Percentiles rank a stretch among this genome's conserved stretches.
phyloP scores from a whole-genome alignment of 2,329 filamentous ascomycete species.

The Xylaria sp. region DNA sequence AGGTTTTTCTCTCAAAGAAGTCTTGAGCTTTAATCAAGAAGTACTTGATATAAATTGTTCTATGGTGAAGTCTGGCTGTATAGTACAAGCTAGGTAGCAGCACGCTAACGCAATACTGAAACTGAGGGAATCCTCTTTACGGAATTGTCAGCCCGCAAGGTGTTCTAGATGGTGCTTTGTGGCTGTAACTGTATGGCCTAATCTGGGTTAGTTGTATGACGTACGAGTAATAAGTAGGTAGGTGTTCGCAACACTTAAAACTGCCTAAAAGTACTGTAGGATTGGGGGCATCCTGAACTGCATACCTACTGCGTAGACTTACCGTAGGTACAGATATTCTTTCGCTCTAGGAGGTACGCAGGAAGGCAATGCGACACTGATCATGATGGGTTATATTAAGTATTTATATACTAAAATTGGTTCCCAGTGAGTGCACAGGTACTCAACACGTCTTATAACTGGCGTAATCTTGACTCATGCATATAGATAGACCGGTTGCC shows the following conservation, averaged over 20 bases:
- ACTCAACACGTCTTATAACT: background rate
- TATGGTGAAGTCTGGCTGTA: background rate
- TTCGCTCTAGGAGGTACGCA: background rate
- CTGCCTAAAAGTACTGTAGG: no score
- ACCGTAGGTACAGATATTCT: background rate
- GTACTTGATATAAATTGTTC: background rate
- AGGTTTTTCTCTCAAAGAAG: background rate
- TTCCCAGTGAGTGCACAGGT: background rate
- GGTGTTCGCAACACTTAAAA: no score
- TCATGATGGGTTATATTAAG: background rate
- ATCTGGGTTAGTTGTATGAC: constrained; percentile 18
- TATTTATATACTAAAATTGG: background rate
- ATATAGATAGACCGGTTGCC: constrained; percentile 3
- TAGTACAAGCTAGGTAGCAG: background rate
- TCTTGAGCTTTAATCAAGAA: background rate
- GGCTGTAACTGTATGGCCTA: constrained; percentile 21
- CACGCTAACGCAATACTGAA: constrained; percentile 1
- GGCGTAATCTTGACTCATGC: constrained; percentile 12
- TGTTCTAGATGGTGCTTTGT: constrained; percentile 29
- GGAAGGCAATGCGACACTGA: background rate
- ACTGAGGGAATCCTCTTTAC: background rate
- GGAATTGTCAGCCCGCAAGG: background rate
- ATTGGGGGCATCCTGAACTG: no score
- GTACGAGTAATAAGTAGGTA: no score
- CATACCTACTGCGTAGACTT: background rate